A percentile compares a stretch with the other conserved stretches of the same genome.
Conservation (phyloP, 2,329 filamentous ascomycete species). For the Thielaviopsis musarum region DNA sequence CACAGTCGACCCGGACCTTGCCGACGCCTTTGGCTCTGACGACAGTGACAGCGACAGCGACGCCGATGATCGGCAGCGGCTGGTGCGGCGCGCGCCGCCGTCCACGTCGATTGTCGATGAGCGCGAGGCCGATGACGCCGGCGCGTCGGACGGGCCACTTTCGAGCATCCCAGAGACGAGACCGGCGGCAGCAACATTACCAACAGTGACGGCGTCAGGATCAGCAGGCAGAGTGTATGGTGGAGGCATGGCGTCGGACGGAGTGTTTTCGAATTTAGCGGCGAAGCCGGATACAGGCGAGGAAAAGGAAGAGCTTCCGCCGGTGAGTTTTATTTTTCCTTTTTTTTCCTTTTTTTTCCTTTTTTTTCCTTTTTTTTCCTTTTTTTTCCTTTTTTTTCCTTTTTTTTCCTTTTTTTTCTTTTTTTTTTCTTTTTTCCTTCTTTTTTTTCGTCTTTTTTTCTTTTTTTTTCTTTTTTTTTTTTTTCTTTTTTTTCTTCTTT, state of each 20-base stretch:
- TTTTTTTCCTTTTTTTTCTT: background rate
- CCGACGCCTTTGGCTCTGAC: constrained; percentile 80
- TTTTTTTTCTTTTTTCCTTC: constrained; percentile 15
- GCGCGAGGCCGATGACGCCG: background rate
- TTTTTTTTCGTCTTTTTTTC: too few species aligned
- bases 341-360: background rate
- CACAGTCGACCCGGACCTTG: constrained; percentile 60
- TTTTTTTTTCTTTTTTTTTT: constrained; percentile 20
- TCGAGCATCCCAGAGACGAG: constrained; percentile 2
- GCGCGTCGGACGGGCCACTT: constrained; percentile 13
- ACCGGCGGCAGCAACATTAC: background rate
- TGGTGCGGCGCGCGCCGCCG: constrained; percentile 45
- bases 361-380: constrained; percentile 19
- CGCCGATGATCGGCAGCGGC: constrained; percentile 65
- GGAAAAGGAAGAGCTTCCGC: constrained; percentile 75
- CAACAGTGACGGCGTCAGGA: background rate
- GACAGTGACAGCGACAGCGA: constrained; percentile 55
- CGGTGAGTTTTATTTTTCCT: constrained; percentile 41
- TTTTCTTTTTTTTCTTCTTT: background rate
- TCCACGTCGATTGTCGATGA: constrained; percentile 11
- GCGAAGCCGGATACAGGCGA: constrained; percentile 70
- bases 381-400: background rate
- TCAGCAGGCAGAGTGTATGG: constrained; percentile 36
- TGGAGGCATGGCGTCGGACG: constrained; percentile 67
- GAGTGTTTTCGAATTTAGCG: constrained; percentile 88